Percentiles rank a stretch among this genome's conserved stretches.
phyloP scores from a whole-genome alignment of 495 filamentous ascomycete genomes.

The Aspergillus coremiiformis region DNA sequence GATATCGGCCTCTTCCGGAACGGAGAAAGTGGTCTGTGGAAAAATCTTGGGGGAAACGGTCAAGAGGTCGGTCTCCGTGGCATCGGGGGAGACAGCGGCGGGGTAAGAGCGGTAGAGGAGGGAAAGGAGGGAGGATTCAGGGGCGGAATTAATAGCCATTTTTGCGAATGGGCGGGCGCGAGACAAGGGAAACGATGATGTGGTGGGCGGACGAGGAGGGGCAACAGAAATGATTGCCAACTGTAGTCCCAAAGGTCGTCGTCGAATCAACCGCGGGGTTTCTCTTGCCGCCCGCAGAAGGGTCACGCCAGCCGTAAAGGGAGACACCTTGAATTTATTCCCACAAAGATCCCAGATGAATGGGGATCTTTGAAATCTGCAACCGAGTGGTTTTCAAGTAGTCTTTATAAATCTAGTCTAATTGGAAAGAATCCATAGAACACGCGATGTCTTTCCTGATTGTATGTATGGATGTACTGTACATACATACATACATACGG shows the following conservation, averaged over 20 bases:
- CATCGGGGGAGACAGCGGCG: slow-evolving; percentile 39
- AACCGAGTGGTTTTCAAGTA: neutral
- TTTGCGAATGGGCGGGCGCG: slow-evolving; percentile 18
- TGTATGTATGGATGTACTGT: too few relatives aligned
- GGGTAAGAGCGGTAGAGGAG: slow-evolving; percentile 51
- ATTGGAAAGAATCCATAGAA: neutral
- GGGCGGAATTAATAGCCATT: slow-evolving; percentile 46
- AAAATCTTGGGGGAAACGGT: slow-evolving; percentile 53
- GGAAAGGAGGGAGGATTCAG: slow-evolving; percentile 44
- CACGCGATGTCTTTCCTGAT: neutral
- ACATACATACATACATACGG: too few relatives aligned
- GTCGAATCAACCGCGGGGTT: slow-evolving; percentile 30
- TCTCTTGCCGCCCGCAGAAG: slow-evolving; percentile 29
- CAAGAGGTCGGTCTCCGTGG: slow-evolving; percentile 44
- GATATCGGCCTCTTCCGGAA: slow-evolving; percentile 74
- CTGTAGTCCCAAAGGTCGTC: slow-evolving; percentile 1
- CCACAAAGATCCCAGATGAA: neutral
- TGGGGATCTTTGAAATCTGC: neutral
- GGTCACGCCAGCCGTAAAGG: slow-evolving; percentile 18
- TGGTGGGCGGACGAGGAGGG: slow-evolving; percentile 31
- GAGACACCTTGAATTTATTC: slow-evolving; percentile 24
- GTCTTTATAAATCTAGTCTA: neutral
- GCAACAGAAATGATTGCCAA: slow-evolving; percentile 23
- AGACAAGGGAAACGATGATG: slow-evolving; percentile 13
- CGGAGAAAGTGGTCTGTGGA: slow-evolving; percentile 59